phyloP scores from a whole-genome alignment of 2,329 filamentous ascomycete species.

The Sphaerulina musiva region DNA sequence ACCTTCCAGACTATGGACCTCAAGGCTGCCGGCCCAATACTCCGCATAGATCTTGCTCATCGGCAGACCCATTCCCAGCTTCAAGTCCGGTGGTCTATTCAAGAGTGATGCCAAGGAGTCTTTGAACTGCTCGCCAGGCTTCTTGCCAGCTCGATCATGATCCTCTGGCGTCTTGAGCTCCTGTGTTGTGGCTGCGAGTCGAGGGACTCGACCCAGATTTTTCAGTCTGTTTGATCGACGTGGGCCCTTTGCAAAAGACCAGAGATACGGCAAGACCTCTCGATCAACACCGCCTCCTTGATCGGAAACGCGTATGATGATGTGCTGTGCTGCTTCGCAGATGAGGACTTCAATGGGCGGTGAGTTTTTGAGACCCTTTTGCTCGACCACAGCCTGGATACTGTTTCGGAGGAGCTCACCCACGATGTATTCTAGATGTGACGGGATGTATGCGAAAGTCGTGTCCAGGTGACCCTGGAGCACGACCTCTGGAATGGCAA shows the following conservation, averaged over 20 bases:
- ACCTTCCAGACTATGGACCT: slow-evolving; percentile 86
- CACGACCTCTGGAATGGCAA: slow-evolving; percentile 70
- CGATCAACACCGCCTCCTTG: slow-evolving; percentile 86
- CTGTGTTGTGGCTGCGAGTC: slow-evolving; percentile 88
- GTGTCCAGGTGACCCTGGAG: slow-evolving; percentile 80
- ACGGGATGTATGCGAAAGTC: slow-evolving; percentile 93
- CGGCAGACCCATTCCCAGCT: slow-evolving; percentile 86
- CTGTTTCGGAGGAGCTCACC: slow-evolving; percentile 92
- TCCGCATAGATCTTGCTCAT: slow-evolving; percentile 93
- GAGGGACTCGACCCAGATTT: slow-evolving; percentile 79
- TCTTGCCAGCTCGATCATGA: slow-evolving; percentile 12
- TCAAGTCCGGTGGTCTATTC: slow-evolving; percentile 74
- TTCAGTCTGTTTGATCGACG: slow-evolving; percentile 69
- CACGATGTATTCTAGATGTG: slow-evolving; percentile 93
- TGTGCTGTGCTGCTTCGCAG: slow-evolving; percentile 87
- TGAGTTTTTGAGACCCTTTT: slow-evolving; percentile 46
- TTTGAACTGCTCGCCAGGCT: slow-evolving; percentile 38
- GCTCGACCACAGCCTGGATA: slow-evolving; percentile 83
- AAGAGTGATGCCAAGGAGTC: slow-evolving; percentile 74
- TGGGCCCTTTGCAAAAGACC: slow-evolving; percentile 94
- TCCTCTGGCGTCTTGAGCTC: slow-evolving; percentile 37
- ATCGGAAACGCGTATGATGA: slow-evolving; percentile 93
- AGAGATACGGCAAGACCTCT: slow-evolving; percentile 79
- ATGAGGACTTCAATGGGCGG: slow-evolving; percentile 90
- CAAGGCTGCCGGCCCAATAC: slow-evolving; percentile 91